A percentile compares a stretch with the other conserved stretches of the same genome.
Evolutionary conservation across 495 filamentous ascomycete species (phyloP).

Genomic region (Acidiella bohemica): DNA sequence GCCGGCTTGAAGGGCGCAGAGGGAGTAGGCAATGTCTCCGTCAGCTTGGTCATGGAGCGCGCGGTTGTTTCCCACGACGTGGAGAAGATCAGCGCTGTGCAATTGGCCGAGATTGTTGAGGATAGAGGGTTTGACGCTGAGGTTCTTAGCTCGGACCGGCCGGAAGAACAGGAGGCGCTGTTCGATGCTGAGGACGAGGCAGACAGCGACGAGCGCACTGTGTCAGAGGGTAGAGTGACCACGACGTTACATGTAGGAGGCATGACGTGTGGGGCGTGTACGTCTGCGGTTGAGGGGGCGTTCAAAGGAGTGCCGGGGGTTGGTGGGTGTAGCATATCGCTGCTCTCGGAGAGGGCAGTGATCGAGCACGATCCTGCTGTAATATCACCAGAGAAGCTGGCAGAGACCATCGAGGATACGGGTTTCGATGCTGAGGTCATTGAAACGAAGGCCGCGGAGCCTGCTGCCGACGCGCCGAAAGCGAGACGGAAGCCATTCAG

Average conservation of each 20-base stretch:
- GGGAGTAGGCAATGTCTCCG: slow-evolving; percentile 69
- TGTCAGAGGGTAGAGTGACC: slow-evolving; percentile 33
- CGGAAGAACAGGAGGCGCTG: slow-evolving; percentile 20
- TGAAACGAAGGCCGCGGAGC: slow-evolving; percentile 23
- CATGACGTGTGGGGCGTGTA: slow-evolving; percentile 96
- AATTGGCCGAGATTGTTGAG: slow-evolving; percentile 74
- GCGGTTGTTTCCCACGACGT: slow-evolving; percentile 86
- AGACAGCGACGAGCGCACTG: slow-evolving; percentile 18
- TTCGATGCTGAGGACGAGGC: slow-evolving; percentile 21
- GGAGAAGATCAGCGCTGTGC: slow-evolving; percentile 52
- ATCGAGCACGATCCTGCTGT: slow-evolving; percentile 31
- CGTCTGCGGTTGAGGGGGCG: slow-evolving; percentile 72
- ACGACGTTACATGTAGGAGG: slow-evolving; percentile 87
- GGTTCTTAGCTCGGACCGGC: slow-evolving; percentile 68
- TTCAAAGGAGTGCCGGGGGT: slow-evolving; percentile 43
- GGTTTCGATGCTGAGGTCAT: slow-evolving; percentile 33
- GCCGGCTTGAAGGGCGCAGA: slow-evolving; percentile 65
- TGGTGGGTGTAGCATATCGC: slow-evolving; percentile 32
- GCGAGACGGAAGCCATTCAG: slow-evolving; percentile 13
- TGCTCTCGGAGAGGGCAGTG: slow-evolving; percentile 48
- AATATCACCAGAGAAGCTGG: slow-evolving; percentile 54
- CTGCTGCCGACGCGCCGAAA: not conserved
- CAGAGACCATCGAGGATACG: slow-evolving; percentile 42
- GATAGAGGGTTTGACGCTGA: slow-evolving; percentile 91
- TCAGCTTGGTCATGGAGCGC: slow-evolving; percentile 83